phyloP scores from a whole-genome alignment of 2,329 filamentous ascomycete genomes.

The Phialocephala sp. region DNA sequence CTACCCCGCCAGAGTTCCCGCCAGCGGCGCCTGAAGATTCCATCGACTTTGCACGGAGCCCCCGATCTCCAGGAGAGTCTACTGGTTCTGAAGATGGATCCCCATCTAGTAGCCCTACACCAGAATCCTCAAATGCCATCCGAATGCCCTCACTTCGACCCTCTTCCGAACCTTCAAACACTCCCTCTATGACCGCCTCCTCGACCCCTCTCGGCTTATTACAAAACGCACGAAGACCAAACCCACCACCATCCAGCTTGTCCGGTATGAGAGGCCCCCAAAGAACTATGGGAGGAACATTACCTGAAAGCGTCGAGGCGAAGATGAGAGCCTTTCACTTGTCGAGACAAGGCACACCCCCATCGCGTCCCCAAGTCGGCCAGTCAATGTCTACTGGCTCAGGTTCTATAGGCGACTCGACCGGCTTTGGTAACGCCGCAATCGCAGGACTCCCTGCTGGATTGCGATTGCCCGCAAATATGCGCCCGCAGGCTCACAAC shows the following conservation, averaged over 20 bases:
- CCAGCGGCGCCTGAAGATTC: constrained; percentile 34
- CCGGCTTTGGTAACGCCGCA: constrained; percentile 29
- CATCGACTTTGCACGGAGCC: constrained; percentile 34
- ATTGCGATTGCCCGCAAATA: constrained; percentile 49
- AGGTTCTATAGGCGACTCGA: constrained; percentile 34
- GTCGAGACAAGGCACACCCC: constrained; percentile 64
- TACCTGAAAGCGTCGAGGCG: constrained; percentile 69
- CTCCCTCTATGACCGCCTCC: constrained; percentile 71
- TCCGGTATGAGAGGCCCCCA: constrained; percentile 24
- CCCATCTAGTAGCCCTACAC: constrained; percentile 22
- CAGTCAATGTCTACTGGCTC: constrained; percentile 44
- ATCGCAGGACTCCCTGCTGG: constrained; percentile 50
- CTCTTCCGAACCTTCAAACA: constrained; percentile 60
- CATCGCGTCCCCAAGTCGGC: constrained; percentile 39
- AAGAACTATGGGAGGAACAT: constrained; percentile 52
- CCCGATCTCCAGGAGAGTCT: constrained; percentile 24
- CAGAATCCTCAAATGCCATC: constrained; percentile 46
- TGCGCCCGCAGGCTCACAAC: constrained; percentile 53
- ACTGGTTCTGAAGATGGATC: constrained; percentile 28
- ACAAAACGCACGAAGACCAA: constrained; percentile 65
- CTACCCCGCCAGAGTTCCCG: constrained; percentile 30
- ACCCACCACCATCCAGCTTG: constrained; percentile 29
- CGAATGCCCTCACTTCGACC: constrained; percentile 65
- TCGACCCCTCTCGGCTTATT: constrained; percentile 84
- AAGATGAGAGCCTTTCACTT: constrained; percentile 74